Evolutionary conservation across 345 rosid species (phyloP).

Genomic region (Schrenkiella parvula): DNA sequence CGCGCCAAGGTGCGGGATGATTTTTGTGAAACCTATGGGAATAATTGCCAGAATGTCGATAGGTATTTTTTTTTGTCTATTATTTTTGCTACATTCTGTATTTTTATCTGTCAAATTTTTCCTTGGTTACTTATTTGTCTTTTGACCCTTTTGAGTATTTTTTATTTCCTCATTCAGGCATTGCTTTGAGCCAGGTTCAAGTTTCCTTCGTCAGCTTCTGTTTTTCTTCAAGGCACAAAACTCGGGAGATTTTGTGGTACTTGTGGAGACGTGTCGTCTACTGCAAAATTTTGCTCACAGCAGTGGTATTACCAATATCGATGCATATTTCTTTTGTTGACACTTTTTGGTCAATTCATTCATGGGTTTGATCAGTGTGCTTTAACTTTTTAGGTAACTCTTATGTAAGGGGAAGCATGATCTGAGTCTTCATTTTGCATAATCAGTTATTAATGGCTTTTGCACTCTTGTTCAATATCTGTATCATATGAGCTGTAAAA

Average conservation of each 20-base stretch:
- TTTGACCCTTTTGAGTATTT: neutral
- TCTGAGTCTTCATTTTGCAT: slow-evolving; percentile 22
- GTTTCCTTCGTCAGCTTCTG: slow-evolving; percentile 67
- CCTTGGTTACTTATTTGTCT: neutral
- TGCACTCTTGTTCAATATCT: neutral
- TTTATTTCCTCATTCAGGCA: slow-evolving; percentile 43
- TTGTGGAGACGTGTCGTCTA: slow-evolving; percentile 63
- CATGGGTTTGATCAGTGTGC: slow-evolving; percentile 19
- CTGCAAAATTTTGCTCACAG: slow-evolving; percentile 50
- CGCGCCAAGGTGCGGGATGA: slow-evolving; percentile 59
- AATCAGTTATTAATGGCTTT: slow-evolving; percentile 1
- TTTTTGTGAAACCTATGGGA: slow-evolving; percentile 60
- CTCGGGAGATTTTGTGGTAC: slow-evolving; percentile 49
- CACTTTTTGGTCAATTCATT: slow-evolving; percentile 9
- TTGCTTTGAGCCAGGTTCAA: slow-evolving; percentile 85
- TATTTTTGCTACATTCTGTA: neutral
- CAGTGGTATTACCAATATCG: slow-evolving; percentile 41
- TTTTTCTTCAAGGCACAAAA: slow-evolving; percentile 69
- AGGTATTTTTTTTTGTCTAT: slow-evolving; percentile 42
- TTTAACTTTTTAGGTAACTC: slow-evolving; percentile 15
- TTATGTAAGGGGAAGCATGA: slow-evolving; percentile 19
- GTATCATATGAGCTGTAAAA: slow-evolving; percentile 9
- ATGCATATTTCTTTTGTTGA: slow-evolving; percentile 20
- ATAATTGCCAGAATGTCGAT: slow-evolving; percentile 60
- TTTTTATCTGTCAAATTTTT: neutral